Evolutionary conservation across 139 green algal species (phyloP).

Genomic region (Tetradesmus lagerheimii): DNA sequence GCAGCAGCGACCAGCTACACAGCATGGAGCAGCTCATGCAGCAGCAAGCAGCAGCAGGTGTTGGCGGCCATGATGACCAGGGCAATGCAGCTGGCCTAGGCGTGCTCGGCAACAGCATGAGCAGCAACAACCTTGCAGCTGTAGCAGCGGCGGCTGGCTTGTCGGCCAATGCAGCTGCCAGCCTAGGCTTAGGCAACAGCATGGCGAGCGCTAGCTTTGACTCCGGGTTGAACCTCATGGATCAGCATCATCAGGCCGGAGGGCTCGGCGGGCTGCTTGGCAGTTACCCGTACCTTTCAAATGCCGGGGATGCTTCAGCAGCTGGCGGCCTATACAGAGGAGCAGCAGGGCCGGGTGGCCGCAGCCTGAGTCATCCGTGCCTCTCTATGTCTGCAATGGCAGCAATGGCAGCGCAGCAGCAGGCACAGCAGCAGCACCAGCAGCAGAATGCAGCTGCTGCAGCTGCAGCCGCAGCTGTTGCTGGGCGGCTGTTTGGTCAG

Average conservation of each 20-base stretch:
- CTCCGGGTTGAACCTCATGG: slow-evolving; percentile 33
- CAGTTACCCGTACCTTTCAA: slow-evolving; percentile 16
- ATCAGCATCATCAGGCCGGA: slow-evolving; percentile 11
- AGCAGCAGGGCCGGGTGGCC: neutral
- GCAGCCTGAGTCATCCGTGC: slow-evolving; percentile 41
- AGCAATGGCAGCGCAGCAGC: slow-evolving; percentile 3
- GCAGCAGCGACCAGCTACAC: slow-evolving; percentile 28
- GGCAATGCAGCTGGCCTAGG: neutral
- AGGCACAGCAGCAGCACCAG: slow-evolving; percentile 41
- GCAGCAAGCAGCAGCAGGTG: slow-evolving; percentile 13
- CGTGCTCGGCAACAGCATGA: slow-evolving; percentile 23
- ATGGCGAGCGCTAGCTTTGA: slow-evolving; percentile 41
- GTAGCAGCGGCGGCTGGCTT: slow-evolving; percentile 1
- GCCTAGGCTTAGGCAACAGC: slow-evolving; percentile 6
- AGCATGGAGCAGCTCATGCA: slow-evolving; percentile 23
- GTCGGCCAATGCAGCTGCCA: neutral
- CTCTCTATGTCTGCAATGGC: slow-evolving; percentile 27
- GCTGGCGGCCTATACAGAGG: slow-evolving; percentile 9
- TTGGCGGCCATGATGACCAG: neutral
- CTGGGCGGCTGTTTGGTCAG: neutral
- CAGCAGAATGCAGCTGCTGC: slow-evolving; percentile 46
- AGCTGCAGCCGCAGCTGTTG: slow-evolving; percentile 38
- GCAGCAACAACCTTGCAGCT: slow-evolving; percentile 35
- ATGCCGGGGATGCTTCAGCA: slow-evolving; percentile 6
- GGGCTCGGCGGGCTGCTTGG: slow-evolving; percentile 17